Conservation (phyloP, 208 protist species). For the Leptomonas pyrrhocoris region DNA sequence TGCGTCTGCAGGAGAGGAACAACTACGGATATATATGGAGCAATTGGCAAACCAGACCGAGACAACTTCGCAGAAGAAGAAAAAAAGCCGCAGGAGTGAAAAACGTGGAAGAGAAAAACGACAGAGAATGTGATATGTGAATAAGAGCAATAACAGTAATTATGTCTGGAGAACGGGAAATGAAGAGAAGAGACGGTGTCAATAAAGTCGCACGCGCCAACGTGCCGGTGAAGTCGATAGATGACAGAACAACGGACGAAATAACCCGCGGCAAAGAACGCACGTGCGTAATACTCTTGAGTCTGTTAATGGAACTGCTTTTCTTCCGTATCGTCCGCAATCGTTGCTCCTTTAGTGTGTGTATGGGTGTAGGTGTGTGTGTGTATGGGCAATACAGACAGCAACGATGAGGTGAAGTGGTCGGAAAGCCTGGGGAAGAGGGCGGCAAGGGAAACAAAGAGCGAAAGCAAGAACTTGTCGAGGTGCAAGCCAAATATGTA, state of each 20-base stretch:
- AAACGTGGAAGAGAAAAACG: too few species aligned
- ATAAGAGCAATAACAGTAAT: neutral
- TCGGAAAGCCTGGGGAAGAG: too few species aligned
- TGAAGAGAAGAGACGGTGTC: neutral
- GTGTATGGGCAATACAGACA: neutral
- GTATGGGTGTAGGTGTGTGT: slow-evolving; percentile 1
- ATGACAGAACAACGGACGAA: too few species aligned
- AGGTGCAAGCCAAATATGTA: slow-evolving; percentile 1
- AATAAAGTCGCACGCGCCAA: too few species aligned
- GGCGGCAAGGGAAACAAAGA: neutral
- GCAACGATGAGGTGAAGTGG: neutral
- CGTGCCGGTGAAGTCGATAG: too few species aligned
- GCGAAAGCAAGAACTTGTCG: slow-evolving; percentile 19
- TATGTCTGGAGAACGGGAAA: neutral
- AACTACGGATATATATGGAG: too few species aligned
- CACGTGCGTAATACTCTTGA: neutral
- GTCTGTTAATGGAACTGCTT: neutral
- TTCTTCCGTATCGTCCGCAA: slow-evolving; percentile 5
- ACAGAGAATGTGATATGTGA: neutral
- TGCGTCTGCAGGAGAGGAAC: too few species aligned
- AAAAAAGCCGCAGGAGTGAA: too few species aligned
- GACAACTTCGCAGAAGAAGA: too few species aligned
- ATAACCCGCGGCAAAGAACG: too few species aligned
- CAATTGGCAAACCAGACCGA: too few species aligned
- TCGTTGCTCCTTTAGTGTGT: neutral